Base-by-base conservation (phyloP, 768 basidiomycete species). In the Cystobasidium ongulense region DNA sequence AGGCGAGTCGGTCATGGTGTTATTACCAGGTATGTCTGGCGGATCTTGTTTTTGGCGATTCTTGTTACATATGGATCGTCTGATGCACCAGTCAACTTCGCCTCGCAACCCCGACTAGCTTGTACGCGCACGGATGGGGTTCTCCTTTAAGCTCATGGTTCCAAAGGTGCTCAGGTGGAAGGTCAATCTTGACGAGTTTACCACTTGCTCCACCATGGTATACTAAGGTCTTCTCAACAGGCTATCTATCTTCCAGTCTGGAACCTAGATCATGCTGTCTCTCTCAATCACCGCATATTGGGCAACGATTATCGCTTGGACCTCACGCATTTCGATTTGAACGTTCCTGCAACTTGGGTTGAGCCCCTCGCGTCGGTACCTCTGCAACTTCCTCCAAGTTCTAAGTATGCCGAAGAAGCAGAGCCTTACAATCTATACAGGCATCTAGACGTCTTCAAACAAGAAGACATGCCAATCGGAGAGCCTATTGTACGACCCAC, bases 181-280 rank as follows among this genome's bases (percentile, higher is more conserved):
- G 57, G 57, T 61, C 8, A 33, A 23, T 57, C 7, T 23, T n/a
- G 46, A 50, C 46, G 15, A 15, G 23, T 15, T 50, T 15, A 50
- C 46, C 15, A 50, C 46, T 15, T 50, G 15, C 46, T 23, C 46
- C 15, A 50, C 46, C 15, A 15, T 23, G 46, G 23, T 15, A 50
- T 50, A 50, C 15, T 50, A 15, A 15, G 46, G 46, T n/a, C n/a
- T n/a, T 61, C 13, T 61, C 18, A 25, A 23, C 13, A 67, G 65
- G 41, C 65, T n/a, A 50, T 67, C 17, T 67, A 67, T 25, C 65
- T 67, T 2, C 65, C 65, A 8, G 25, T 23, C 43, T 67, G 65
- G 65, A 39, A 31, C 8, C 1, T 46, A 1, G 65, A 67, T 43
- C 36, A 29, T 29, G 17, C 17, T 18, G 29, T 29, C 27, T 29